Conservation (phyloP, 2,329 filamentous ascomycete species). For the Phaeophleospora eucalypticola region DNA sequence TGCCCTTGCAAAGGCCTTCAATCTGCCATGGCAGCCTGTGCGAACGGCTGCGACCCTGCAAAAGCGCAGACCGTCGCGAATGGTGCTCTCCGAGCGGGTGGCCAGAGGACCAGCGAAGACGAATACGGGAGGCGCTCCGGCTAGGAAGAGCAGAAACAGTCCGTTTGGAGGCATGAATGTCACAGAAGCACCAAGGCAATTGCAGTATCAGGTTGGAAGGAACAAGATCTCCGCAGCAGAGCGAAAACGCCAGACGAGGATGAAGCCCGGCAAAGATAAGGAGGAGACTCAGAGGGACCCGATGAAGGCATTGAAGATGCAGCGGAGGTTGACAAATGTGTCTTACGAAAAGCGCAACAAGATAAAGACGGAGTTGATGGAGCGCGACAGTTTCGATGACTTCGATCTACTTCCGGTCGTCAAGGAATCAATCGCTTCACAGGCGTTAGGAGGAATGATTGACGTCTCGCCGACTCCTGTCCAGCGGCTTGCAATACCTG, state of each 20-base stretch:
- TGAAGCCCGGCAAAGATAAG: conserved; percentile 38
- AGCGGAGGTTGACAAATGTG: conserved; percentile 69
- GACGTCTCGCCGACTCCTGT: conserved; percentile 82
- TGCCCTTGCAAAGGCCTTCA: conserved; percentile 25
- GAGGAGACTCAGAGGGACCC: conserved; percentile 48
- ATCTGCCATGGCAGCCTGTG: conserved; percentile 32
- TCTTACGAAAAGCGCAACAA: conserved; percentile 66
- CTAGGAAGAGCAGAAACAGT: conserved; percentile 43
- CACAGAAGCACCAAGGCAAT: conserved; percentile 35
- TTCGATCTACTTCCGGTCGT: conserved; percentile 71
- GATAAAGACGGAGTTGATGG: conserved; percentile 58
- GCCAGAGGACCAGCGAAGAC: conserved; percentile 28
- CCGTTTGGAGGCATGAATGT: conserved; percentile 60
- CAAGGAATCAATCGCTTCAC: conserved; percentile 64
- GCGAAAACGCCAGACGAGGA: conserved; percentile 51
- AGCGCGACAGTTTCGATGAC: conserved; percentile 74
- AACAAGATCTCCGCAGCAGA: conserved; percentile 39
- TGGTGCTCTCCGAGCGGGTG: conserved; percentile 48
- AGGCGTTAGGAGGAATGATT: conserved; percentile 70
- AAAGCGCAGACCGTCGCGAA: conserved; percentile 46
- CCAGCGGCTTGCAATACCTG: conserved; percentile 83
- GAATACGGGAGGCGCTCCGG: conserved; percentile 26
- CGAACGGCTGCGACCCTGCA: conserved; percentile 41
- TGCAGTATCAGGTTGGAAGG: conserved; percentile 16
- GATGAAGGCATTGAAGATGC: conserved; percentile 91